A percentile compares a stretch with the other conserved stretches of the same genome.
phyloP scores from a whole-genome alignment of 2,329 filamentous ascomycete species.

The Paraphaeosphaeria minitans region DNA sequence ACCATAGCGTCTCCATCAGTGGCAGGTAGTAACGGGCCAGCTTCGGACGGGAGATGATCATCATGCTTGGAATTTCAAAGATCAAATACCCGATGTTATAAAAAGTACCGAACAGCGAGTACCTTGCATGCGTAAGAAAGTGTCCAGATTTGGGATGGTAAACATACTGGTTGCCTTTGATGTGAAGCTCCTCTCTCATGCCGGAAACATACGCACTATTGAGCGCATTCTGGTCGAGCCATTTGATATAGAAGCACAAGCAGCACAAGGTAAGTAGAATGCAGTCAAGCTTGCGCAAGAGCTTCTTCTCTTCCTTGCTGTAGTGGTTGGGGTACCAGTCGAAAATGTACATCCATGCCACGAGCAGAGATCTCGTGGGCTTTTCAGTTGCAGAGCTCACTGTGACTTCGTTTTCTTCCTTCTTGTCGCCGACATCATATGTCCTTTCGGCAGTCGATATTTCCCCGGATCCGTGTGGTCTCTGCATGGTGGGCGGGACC shows the following conservation, averaged over 20 bases:
- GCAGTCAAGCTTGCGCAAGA: conserved; percentile 26
- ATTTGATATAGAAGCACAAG: conserved; percentile 31
- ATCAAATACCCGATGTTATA: conserved; percentile 42
- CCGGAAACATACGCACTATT: conserved; percentile 28
- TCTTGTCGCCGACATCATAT: not conserved
- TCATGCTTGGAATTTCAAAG: conserved; percentile 40
- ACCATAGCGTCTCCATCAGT: conserved; percentile 42
- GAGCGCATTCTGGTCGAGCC: conserved; percentile 28
- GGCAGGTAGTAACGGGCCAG: conserved; percentile 40
- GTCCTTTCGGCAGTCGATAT: not conserved
- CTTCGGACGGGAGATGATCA: conserved; percentile 41
- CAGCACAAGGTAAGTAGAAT: conserved; percentile 27
- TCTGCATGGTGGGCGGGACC: conserved; percentile 4
- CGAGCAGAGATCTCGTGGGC: conserved; percentile 19
- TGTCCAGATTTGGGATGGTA: no score
- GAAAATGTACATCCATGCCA: conserved; percentile 29
- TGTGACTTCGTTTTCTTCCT: conserved; percentile 13
- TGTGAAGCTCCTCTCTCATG: conserved; percentile 26
- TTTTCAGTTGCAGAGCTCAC: conserved; percentile 29
- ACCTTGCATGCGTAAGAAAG: not conserved
- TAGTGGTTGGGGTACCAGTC: conserved; percentile 30
- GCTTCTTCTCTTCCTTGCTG: conserved; percentile 25
- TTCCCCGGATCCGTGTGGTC: not conserved
- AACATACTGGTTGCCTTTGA: conserved; percentile 58
- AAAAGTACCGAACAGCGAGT: conserved; percentile 53